Base-by-base conservation (phyloP, 139 green algal species). In the Coelastrella sp. region DNA sequence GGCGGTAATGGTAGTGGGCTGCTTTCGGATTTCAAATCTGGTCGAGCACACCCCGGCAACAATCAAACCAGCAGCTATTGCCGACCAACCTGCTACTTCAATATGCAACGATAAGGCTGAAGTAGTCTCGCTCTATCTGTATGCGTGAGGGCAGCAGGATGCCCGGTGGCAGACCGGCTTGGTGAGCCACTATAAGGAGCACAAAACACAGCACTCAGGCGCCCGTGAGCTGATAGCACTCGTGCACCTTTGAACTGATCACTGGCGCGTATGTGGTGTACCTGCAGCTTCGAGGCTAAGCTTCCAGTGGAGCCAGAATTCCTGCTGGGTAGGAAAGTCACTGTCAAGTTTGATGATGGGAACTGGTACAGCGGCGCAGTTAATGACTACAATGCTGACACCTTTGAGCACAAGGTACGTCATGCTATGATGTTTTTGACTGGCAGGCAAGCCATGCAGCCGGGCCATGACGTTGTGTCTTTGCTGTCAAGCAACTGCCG, bases 341-440 rank as follows among this genome's bases (percentile, higher is more conserved):
- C 90, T 4, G 89, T 98, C 0, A 88, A 90, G 22, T 98, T 86
- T 3, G 90, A 92, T 3, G 96, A 97, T 32, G 92, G 94, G 13
- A 91, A 86, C 6, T 97, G 95, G 95, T 97, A 94, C 77, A 73
- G 90, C 3, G 96, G 95, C 20, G 90, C 19, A 0, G 92, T 95
- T 7, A 79, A 59, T 1, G 20, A 8, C 0, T 95, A 92, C 56
- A 32, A 93, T 22, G 0, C 71, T 0, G 60, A 59, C 5, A 93
- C 86, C 0, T 92, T 91, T 14, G 77, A 92, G 75, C 95, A 97
- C 90, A 92, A 92, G 89, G 94, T 95, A 61, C 3, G 71, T 7
- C 32, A 71, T 71, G 61, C 11, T 13, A 2, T 71, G 61, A 10
- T 13, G 11, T 10, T 6, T 22, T 76, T 76, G 68, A 47, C 32